Evolutionary conservation across 805 yeast species (phyloP).

Genomic region (Spathaspora girioi): DNA sequence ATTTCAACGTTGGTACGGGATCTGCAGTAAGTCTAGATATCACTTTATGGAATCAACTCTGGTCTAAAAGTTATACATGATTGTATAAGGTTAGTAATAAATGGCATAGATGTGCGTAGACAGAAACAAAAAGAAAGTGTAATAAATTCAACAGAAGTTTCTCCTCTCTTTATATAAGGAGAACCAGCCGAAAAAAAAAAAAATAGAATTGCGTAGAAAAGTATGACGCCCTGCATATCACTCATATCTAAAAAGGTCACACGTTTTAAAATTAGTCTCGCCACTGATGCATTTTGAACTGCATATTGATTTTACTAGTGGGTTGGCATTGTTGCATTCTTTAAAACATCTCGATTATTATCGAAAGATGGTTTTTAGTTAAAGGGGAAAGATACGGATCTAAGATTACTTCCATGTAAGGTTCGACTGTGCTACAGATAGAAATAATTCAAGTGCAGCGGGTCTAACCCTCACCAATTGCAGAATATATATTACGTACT

Average conservation of each 20-base stretch:
- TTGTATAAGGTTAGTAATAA: not conserved
- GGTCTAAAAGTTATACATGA: constrained; percentile 2
- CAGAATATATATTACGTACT: too few relatives aligned
- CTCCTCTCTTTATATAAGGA: not conserved
- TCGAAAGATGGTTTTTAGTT: too few relatives aligned
- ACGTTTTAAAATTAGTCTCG: not conserved
- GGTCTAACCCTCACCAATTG: too few relatives aligned
- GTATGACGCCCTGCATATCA: not conserved
- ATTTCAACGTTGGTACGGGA: not conserved
- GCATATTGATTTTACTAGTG: not conserved
- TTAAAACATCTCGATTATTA: too few relatives aligned
- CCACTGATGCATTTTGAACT: not conserved
- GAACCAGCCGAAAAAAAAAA: not conserved
- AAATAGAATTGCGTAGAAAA: not conserved
- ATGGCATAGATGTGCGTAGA: not conserved
- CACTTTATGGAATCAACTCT: not conserved
- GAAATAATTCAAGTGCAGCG: too few relatives aligned
- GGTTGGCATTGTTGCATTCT: too few relatives aligned
- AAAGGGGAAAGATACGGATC: too few relatives aligned
- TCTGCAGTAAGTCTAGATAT: not conserved
- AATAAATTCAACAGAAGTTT: not conserved
- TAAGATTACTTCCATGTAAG: too few relatives aligned
- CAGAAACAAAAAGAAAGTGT: not conserved
- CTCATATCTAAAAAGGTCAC: not conserved
- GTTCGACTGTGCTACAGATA: too few relatives aligned